Percentiles rank a stretch among this genome's conserved stretches.
Evolutionary conservation across 2,329 filamentous ascomycete species (phyloP).

Genomic region (Diaporthe aspalathi): DNA sequence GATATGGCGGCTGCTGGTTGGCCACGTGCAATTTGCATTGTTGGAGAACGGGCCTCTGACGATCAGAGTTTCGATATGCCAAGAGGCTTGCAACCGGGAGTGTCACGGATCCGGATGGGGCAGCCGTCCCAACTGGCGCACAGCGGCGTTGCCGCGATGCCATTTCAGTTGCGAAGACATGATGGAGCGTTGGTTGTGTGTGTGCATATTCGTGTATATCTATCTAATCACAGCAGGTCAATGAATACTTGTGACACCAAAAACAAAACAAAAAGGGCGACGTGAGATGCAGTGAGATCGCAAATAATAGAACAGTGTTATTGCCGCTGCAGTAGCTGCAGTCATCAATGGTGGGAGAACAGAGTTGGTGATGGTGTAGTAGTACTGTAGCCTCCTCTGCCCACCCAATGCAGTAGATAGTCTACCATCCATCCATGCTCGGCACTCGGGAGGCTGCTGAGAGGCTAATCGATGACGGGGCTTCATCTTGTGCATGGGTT

Average conservation of each 20-base stretch:
- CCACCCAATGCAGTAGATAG: no score
- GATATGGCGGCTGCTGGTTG: not conserved
- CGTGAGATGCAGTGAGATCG: not conserved
- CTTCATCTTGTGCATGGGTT: constrained; percentile 7
- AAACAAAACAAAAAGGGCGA: not conserved
- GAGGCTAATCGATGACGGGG: not conserved
- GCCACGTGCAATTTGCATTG: constrained; percentile 18
- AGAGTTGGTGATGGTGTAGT: not conserved
- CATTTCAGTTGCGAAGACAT: not conserved
- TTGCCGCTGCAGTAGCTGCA: not conserved
- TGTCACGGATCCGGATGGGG: constrained; percentile 32
- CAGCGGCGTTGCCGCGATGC: constrained; percentile 7
- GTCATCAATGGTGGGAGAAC: not conserved
- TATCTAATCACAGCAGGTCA: not conserved
- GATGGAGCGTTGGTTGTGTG: no score
- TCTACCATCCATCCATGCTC: not conserved
- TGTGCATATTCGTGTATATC: not conserved
- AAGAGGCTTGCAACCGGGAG: constrained; percentile 36
- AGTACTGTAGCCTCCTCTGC: no score
- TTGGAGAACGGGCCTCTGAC: constrained; percentile 23
- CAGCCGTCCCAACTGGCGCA: constrained; percentile 18
- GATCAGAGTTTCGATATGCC: constrained; percentile 34
- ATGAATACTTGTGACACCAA: no score
- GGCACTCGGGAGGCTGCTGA: constrained; percentile 21
- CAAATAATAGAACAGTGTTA: not conserved